Percentiles rank a stretch among this genome's conserved stretches.
Evolutionary conservation across 495 filamentous ascomycete species (phyloP).

Genomic region (Pyrenula aspistea): DNA sequence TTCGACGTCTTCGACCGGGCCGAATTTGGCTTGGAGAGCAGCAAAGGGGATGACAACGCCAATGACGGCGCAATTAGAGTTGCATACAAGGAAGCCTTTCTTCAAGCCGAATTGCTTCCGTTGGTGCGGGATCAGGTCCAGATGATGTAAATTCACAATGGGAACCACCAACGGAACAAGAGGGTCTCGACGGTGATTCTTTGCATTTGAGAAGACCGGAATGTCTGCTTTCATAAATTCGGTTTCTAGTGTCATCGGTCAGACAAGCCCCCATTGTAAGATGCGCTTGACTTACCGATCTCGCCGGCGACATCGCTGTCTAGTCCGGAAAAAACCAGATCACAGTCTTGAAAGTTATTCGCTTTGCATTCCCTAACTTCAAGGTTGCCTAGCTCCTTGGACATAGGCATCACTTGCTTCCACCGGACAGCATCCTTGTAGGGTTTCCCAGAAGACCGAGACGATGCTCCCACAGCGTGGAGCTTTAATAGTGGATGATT

Average conservation of each 20-base stretch:
- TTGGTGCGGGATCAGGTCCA: constrained; percentile 69
- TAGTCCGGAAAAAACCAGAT: constrained; percentile 81
- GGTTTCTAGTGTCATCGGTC: constrained; percentile 39
- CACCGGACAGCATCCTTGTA: constrained; percentile 75
- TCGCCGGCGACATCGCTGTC: constrained; percentile 76
- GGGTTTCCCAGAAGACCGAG: constrained; percentile 66
- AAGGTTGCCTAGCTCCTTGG: constrained; percentile 50
- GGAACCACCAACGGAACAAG: constrained; percentile 78
- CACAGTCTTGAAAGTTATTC: constrained; percentile 65
- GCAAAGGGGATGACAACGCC: constrained; percentile 83
- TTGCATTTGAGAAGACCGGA: constrained; percentile 78
- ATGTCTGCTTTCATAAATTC: constrained; percentile 68
- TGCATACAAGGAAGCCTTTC: constrained; percentile 77
- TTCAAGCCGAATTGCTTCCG: constrained; percentile 49
- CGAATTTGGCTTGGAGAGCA: constrained; percentile 65
- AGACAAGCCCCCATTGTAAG: constrained; percentile 1
- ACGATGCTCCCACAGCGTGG: constrained; percentile 67
- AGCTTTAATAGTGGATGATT: constrained; percentile 67
- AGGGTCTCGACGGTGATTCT: constrained; percentile 77
- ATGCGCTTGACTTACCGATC: constrained; percentile 36
- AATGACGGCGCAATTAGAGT: constrained; percentile 86
- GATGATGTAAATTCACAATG: constrained; percentile 69
- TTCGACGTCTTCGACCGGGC: constrained; percentile 58
- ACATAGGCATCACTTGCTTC: constrained; percentile 73
- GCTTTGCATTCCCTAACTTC: constrained; percentile 66